A percentile compares a stretch with the other conserved stretches of the same genome.
These are phyloP conservation scores for Incumbomyces delicatus DNA, from an alignment of 2,329 filamentous ascomycete species.

Conservation along the genomic window DNA sequence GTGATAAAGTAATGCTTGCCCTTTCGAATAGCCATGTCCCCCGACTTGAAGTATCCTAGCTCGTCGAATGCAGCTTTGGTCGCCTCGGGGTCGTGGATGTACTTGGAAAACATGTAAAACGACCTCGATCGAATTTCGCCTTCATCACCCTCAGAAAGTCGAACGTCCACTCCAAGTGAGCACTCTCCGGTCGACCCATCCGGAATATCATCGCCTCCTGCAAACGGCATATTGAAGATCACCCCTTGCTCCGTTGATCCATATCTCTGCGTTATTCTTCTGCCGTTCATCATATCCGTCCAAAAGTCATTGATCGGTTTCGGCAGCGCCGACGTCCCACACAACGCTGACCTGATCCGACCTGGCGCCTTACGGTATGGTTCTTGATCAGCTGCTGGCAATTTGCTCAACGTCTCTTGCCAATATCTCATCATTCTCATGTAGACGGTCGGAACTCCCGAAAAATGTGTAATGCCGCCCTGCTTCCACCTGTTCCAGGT, in stretches of 20 bases:
- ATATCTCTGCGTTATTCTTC: constrained; percentile 35
- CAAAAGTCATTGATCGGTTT: constrained; percentile 44
- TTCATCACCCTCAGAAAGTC: constrained; percentile 36
- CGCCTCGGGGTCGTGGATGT: constrained; percentile 28
- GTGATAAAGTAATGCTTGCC: constrained; percentile 35
- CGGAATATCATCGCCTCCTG: constrained; percentile 20
- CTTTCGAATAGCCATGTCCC: constrained; percentile 26
- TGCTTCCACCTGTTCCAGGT: constrained; percentile 31
- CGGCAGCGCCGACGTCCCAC: constrained; percentile 39
- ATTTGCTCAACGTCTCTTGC: constrained; percentile 16
- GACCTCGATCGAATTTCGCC: constrained; percentile 38
- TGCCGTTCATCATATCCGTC: constrained; percentile 32
- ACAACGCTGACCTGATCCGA: constrained; percentile 18
- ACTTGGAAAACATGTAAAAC: constrained; percentile 34
- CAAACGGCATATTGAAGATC: constrained; percentile 33
- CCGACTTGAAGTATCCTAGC: constrained; percentile 35
- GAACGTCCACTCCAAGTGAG: constrained; percentile 31
- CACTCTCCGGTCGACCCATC: constrained; percentile 27
- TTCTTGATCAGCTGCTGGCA: constrained; percentile 15
- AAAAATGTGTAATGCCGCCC: constrained; percentile 29
- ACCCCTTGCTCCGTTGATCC: constrained; percentile 37
- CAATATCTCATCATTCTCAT: constrained; percentile 32
- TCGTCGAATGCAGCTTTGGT: constrained; percentile 19
- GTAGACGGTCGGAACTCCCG: constrained; percentile 36
- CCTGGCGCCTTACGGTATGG: constrained; percentile 36